Conservation (phyloP, 345 rosid species). For the Microthlaspi erraticum region DNA sequence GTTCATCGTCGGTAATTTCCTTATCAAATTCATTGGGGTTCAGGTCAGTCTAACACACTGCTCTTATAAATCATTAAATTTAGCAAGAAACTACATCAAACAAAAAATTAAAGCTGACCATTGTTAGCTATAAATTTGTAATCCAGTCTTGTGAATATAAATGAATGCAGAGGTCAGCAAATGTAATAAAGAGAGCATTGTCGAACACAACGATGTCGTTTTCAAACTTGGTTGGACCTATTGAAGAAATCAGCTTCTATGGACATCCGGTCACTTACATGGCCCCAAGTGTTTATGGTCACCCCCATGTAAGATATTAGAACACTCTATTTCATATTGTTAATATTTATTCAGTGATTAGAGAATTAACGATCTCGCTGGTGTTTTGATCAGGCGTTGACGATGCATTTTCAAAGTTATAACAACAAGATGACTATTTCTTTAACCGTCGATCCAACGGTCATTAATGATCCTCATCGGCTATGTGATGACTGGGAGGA, state of each 20-base stretch:
- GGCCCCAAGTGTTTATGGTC: constrained; percentile 69
- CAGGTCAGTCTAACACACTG: constrained; percentile 41
- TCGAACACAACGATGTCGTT: constrained; percentile 60
- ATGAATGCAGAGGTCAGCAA: constrained; percentile 32
- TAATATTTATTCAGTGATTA: background rate
- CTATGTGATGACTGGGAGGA: constrained; percentile 63
- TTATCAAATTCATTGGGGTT: constrained; percentile 43
- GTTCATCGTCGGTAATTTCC: constrained; percentile 22
- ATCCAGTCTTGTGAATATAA: background rate
- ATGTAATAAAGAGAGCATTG: constrained; percentile 43
- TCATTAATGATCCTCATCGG: constrained; percentile 68
- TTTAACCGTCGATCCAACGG: constrained; percentile 68
- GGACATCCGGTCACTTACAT: constrained; percentile 66
- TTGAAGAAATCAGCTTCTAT: constrained; percentile 64
- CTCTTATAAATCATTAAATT: too few relatives aligned
- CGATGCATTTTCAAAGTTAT: constrained; percentile 82
- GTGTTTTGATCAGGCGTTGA: constrained; percentile 64
- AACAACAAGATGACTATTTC: constrained; percentile 65
- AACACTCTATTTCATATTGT: background rate
- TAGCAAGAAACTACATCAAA: too few relatives aligned
- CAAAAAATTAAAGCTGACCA: background rate
- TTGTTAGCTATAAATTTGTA: background rate
- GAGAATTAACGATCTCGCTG: background rate
- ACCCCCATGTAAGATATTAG: constrained; percentile 51
- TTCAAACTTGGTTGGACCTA: constrained; percentile 65